Evolutionary conservation across 352 stramenopile species (phyloP), one percentile per base, ranked within the genome.

Genomic region (Phytopythium montanum): DNA sequence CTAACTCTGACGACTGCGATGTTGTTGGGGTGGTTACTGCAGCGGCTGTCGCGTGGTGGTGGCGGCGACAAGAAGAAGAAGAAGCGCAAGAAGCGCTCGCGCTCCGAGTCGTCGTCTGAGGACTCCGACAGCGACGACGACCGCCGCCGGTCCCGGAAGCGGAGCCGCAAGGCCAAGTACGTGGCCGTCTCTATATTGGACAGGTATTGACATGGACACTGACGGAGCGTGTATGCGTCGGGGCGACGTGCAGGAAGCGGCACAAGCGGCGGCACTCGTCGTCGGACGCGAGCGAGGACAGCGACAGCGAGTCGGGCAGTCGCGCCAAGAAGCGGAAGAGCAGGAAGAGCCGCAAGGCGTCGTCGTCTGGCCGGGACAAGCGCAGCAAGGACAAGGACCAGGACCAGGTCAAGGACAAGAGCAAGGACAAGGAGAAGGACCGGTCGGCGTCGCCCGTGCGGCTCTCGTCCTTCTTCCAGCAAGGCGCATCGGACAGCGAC

Each of bases 381-480:
- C 31, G 31, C 9, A n/a, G n/a, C n/a, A 57, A 76, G 34, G 25
- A 36, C 21, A 38, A 36, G 61, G 51, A 69, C 34, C 46, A 76
- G 34, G 25, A 38, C 16, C 25, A 38, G 31, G 33, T 16, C 33
- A 38, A 38, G 33, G 33, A 2, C 33, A 38, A 38, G 33, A 12
- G 3, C 33, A 38, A 36, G 31, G 31, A 5, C 31, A 58, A 76
- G 36, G 25, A 39, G 7, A 41, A 39, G 61, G 51, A 69, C 31
- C 63, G 63, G 49, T 71, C 81, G 36, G 68, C 72, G 31, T 92
- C 81, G 45, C 79, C 85, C 31, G 69, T 92, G 64, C 79, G 87
- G 29, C 76, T 98, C 25, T 97, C 87, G 10, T 93, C 89, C n/a
- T 98, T 98, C 65, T 92, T 98, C 58, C 76, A 92, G 39, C 71